A percentile compares a stretch with the other conserved stretches of the same genome.
Conservation (phyloP, 441 rosid species). For the Brassica balearica region DNA sequence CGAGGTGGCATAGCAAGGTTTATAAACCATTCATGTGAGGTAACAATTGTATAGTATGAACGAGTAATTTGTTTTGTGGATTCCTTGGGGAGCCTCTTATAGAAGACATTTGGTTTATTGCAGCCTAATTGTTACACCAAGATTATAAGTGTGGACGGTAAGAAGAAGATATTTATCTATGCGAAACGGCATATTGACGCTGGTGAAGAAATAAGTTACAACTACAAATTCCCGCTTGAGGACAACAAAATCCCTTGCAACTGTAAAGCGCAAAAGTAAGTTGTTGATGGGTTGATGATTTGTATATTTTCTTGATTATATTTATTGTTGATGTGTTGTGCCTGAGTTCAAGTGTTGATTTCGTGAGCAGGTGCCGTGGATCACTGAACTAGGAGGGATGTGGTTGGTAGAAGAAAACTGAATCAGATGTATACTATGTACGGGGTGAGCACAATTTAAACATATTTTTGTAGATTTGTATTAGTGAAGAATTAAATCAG, state of each 20-base stretch:
- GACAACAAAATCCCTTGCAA: constrained; percentile 97
- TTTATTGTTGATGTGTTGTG: not conserved
- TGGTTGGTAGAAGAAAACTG: constrained; percentile 36
- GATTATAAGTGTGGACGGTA: constrained; percentile 92
- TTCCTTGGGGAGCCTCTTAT: constrained; percentile 31
- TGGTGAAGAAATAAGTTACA: constrained; percentile 97
- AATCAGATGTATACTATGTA: constrained; percentile 38
- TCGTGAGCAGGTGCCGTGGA: constrained; percentile 85
- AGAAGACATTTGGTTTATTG: constrained; percentile 45
- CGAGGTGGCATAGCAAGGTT: constrained; percentile 99
- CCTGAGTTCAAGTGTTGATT: constrained; percentile 16
- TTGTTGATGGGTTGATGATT: not conserved
- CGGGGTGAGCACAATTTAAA: not conserved
- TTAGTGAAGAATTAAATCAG: not conserved
- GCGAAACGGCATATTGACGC: constrained; percentile 86
- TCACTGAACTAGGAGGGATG: constrained; percentile 71
- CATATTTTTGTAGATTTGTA: constrained; percentile 8
- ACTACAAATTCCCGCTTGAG: constrained; percentile 98
- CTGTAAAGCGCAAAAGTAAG: constrained; percentile 95
- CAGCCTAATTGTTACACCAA: constrained; percentile 99
- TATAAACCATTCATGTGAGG: constrained; percentile 99
- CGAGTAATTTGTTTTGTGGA: constrained; percentile 35
- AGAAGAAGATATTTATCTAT: constrained; percentile 94
- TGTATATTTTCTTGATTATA: not conserved
- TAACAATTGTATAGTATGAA: constrained; percentile 39